These are phyloP conservation scores for Sherardia arvensis DNA, from an alignment of 257 asterid species.

Conservation along the genomic window DNA sequence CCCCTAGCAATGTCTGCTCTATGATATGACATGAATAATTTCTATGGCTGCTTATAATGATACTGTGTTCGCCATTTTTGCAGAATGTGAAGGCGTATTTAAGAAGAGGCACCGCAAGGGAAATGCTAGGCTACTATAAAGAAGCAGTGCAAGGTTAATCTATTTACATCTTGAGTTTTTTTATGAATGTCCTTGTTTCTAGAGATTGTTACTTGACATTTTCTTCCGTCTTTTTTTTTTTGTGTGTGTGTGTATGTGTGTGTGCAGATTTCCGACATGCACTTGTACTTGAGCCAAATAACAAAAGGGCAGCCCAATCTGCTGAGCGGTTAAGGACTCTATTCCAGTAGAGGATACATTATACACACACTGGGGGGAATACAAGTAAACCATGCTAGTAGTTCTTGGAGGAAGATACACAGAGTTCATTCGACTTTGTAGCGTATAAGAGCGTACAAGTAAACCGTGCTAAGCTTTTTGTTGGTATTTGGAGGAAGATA, in stretches of 20 bases:
- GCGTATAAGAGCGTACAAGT: background rate
- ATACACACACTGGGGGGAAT: background rate
- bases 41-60: background rate
- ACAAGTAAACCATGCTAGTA: background rate
- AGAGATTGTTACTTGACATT: background rate
- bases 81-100: conserved; percentile 88
- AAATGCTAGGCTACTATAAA: conserved; percentile 69
- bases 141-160: conserved; percentile 75
- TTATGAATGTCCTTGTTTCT: background rate
- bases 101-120: conserved; percentile 89
- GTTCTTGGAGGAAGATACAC: background rate
- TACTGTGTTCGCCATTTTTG: conserved; percentile 3
- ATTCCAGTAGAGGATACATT: conserved; percentile 27
- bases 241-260: too few species aligned
- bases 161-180: background rate
- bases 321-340: conserved; percentile 50
- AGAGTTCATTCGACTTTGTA: background rate
- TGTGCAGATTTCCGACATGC: conserved; percentile 81
- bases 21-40: background rate
- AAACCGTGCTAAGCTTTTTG: background rate
- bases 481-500: too few species aligned
- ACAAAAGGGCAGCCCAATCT: conserved; percentile 79
- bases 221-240: background rate
- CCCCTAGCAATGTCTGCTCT: background rate
- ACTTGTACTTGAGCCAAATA: conserved; percentile 92